A percentile compares a stretch with the other conserved stretches of the same genome.
Conservation (phyloP, 805 yeast genomes). For the Nakazawaea populi region DNA sequence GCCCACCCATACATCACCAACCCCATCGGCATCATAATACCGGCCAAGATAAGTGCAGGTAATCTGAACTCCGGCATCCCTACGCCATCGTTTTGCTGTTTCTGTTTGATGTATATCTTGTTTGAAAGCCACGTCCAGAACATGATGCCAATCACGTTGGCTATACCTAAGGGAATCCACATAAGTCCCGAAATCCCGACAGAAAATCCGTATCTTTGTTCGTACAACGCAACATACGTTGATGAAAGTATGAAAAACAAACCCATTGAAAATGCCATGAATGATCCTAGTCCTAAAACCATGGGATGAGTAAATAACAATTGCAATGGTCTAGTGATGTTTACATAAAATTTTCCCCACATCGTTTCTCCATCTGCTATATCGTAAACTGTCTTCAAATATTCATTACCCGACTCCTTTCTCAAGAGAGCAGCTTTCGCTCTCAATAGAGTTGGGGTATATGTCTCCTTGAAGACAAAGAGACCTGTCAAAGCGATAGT, state of each 20-base stretch:
- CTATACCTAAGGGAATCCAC: constrained; percentile 52
- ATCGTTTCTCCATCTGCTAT: constrained; percentile 41
- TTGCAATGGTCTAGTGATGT: constrained; percentile 48
- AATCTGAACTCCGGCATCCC: constrained; percentile 55
- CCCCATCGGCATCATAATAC: constrained; percentile 47
- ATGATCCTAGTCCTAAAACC: constrained; percentile 55
- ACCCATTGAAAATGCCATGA: constrained; percentile 15
- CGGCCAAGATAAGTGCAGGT: constrained; percentile 44
- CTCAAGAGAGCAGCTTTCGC: constrained; percentile 41
- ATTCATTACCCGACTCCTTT: constrained; percentile 47
- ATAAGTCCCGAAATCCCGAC: constrained; percentile 47
- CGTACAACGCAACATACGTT: neutral
- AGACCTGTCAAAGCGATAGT: constrained; percentile 37
- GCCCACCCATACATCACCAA: constrained; percentile 70
- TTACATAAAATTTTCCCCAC: constrained; percentile 29
- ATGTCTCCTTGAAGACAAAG: constrained; percentile 49
- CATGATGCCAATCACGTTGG: constrained; percentile 41
- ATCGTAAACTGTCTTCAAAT: constrained; percentile 56
- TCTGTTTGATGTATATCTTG: constrained; percentile 28
- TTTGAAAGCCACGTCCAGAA: constrained; percentile 43
- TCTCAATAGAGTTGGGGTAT: constrained; percentile 46
- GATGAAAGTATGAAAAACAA: neutral
- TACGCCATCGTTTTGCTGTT: constrained; percentile 40
- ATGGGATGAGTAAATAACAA: constrained; percentile 54
- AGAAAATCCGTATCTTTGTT: constrained; percentile 34